phyloP scores from a whole-genome alignment of 495 filamentous ascomycete genomes.

The Annulohypoxylon moriforme region DNA sequence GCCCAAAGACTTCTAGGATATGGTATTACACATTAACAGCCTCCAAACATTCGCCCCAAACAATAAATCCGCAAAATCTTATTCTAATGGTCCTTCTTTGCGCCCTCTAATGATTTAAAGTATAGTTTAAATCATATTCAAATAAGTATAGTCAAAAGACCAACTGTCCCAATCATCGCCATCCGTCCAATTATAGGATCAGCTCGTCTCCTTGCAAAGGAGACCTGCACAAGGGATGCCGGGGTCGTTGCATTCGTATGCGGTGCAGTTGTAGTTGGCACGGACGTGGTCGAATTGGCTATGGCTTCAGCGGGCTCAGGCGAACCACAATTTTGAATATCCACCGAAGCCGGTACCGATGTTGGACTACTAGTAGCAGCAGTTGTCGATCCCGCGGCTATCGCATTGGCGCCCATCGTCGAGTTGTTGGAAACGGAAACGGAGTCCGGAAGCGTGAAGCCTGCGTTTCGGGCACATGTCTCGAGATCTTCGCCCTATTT shows the following conservation, averaged over 20 bases:
- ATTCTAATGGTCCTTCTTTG: background rate
- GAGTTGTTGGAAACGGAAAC: conserved; percentile 14
- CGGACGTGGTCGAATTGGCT: conserved; percentile 24
- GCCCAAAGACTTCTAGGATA: background rate
- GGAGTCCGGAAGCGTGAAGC: conserved; percentile 46
- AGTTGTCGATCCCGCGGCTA: conserved; percentile 3
- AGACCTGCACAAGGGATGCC: conserved; percentile 31
- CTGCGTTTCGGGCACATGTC: conserved; percentile 51
- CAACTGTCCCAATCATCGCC: conserved; percentile 13
- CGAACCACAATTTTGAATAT: conserved; percentile 10
- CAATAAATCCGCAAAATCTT: background rate
- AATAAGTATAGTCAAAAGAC: conserved; percentile 19
- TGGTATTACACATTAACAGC: background rate
- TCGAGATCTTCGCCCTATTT: conserved; percentile 52
- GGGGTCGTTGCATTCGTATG: conserved; percentile 22
- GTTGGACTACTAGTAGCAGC: conserved; percentile 26
- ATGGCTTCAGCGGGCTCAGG: background rate
- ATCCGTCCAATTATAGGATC: conserved; percentile 2
- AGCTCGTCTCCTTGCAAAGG: conserved; percentile 22
- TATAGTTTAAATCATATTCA: conserved; percentile 5
- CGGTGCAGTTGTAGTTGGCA: conserved; percentile 14
- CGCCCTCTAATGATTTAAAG: background rate
- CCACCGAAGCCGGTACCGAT: conserved; percentile 11
- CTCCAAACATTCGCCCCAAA: background rate
- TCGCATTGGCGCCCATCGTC: background rate